Evolutionary conservation across 2,329 filamentous ascomycete species (phyloP).

Genomic region (Cladosporium phlei): DNA sequence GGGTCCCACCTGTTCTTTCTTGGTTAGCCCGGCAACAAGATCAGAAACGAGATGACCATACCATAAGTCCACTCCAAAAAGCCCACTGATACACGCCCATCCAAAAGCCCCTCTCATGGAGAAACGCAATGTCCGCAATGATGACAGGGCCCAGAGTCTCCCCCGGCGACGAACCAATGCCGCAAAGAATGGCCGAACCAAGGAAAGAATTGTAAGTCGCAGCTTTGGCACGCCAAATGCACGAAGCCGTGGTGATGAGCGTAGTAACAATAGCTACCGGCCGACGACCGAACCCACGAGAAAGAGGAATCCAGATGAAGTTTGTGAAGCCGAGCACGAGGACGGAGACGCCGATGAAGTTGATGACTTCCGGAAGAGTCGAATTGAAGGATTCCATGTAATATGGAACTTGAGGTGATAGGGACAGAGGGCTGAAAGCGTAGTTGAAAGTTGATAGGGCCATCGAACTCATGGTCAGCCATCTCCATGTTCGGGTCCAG

Average conservation of each 20-base stretch:
- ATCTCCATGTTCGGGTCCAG: constrained; percentile 17
- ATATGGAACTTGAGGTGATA: background rate
- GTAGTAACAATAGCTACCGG: background rate
- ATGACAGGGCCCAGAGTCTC: background rate
- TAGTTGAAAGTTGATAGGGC: background rate
- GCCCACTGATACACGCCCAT: background rate
- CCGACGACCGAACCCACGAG: background rate
- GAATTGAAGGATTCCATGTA: background rate
- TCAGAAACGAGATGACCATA: too few species aligned
- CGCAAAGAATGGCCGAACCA: background rate
- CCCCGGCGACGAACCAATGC: background rate
- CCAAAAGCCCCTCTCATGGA: background rate
- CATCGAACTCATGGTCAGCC: background rate
- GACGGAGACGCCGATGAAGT: background rate
- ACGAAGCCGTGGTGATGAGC: background rate
- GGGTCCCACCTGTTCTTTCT: background rate
- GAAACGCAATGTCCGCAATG: background rate
- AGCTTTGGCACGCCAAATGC: background rate
- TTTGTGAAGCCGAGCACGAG: background rate
- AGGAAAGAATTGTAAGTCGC: background rate
- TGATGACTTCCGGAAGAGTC: background rate
- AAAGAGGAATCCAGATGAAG: background rate
- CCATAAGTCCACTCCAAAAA: background rate
- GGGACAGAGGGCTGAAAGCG: background rate
- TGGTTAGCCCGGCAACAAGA: too few species aligned